A percentile compares a stretch with the other conserved stretches of the same genome.
Evolutionary conservation across 352 stramenopile genomes (phyloP).

Genomic region (Lagenidium sp.): DNA sequence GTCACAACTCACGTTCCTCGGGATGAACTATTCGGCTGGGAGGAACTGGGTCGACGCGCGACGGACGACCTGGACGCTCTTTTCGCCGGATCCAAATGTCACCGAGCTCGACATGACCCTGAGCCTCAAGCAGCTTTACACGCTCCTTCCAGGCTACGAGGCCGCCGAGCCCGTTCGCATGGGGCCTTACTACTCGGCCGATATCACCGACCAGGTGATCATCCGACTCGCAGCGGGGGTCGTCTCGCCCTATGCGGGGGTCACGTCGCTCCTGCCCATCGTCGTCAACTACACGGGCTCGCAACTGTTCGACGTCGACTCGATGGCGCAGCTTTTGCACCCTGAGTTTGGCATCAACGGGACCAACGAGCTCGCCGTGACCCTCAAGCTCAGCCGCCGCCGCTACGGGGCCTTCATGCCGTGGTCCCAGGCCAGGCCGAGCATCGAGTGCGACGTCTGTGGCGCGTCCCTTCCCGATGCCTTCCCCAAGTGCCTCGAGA

Average conservation of each 20-base stretch:
- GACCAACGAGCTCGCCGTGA: conserved; percentile 17
- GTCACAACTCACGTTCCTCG: neutral
- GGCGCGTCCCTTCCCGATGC: conserved; percentile 8
- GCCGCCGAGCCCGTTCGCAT: conserved; percentile 8
- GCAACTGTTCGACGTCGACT: conserved; percentile 27
- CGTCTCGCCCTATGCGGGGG: conserved; percentile 6
- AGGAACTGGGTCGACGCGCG: conserved; percentile 18
- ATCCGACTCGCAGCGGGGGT: conserved; percentile 22
- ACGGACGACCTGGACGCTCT: conserved; percentile 30
- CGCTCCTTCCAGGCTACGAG: conserved; percentile 22
- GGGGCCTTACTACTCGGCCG: conserved; percentile 26
- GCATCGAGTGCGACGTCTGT: conserved; percentile 13
- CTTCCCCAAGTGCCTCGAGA: conserved; percentile 18
- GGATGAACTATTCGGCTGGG: neutral
- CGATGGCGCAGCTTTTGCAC: conserved; percentile 20
- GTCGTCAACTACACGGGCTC: conserved; percentile 35
- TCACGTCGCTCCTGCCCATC: conserved; percentile 22
- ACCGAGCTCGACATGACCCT: conserved; percentile 26
- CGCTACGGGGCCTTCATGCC: conserved; percentile 22
- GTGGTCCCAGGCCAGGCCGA: conserved; percentile 18
- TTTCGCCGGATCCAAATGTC: conserved; percentile 5
- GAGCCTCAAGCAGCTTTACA: conserved; percentile 55
- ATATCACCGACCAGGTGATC: conserved; percentile 31
- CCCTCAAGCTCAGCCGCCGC: conserved; percentile 14
- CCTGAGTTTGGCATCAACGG: conserved; percentile 5